Base-by-base conservation (phyloP, 306 rosid species). In the Cercis canadensis region DNA sequence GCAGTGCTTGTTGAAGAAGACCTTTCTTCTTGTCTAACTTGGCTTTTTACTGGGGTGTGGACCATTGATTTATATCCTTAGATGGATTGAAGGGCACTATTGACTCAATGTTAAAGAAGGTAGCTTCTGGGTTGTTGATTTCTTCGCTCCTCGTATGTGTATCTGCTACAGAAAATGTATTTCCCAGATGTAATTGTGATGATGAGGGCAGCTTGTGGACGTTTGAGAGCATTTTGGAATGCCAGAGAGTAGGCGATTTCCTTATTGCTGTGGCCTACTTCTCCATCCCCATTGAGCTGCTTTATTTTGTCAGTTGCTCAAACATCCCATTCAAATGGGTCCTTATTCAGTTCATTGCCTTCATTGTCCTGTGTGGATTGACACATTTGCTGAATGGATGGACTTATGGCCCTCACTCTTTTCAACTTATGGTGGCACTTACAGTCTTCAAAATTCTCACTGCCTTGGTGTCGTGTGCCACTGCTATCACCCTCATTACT, bases 301-400 rank as follows among this genome's bases (percentile, higher is more conserved):
- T 95, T 50, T 95, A 95, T 73, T 95, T 95, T 29, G 86, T 95
- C 45, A 95, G 97, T 82, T 92, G 99, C 92, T 91, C 99, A 17
- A 95, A 95, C 41, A 87, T 95, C 51, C 99, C 99, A 9, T 95
- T 95, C 89, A 95, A 95, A 85, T 95, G 99, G 99, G 99, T 95
- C 68, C 96, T 95, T 21, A 75, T 89, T 67, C 31, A 95, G 87
- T 95, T 95, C 83, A 92, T 95, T 70, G 88, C 97, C 65, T 95
- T 95, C 84, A 95, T 95, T 65, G 99, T 95, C 8, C 80, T 95
- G 5, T 95, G 99, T 75, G 99, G 99, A 5, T 59, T 95, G 89
- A 92, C 99, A 16, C 99, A 95, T 81, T 79, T 95, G 78, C 84
- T 95, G 70, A 95, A 92, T 70, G 99, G 99, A 37, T 95, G 99